Evolutionary conservation across 2,329 filamentous ascomycete genomes (phyloP), one percentile per base, ranked within the genome.

Genomic region (Pseudopyrenochaeta lycopersici): DNA sequence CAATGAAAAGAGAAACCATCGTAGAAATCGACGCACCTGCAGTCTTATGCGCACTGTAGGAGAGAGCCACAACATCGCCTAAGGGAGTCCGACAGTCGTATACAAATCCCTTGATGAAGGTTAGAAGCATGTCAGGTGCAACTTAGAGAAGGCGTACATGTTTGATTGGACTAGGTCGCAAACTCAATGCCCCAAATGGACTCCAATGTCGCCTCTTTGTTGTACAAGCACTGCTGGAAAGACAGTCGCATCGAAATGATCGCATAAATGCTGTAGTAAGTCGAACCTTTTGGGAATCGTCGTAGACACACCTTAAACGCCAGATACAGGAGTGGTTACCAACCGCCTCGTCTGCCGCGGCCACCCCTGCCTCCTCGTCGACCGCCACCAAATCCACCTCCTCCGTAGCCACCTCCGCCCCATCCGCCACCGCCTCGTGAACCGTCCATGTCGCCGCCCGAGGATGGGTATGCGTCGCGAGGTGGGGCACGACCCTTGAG

Each of bases 401-500:
- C 56, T 11, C 61, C 63, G 18, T 51, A 54, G 17, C 64, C 61
- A 38, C 64, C 62, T 31, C 60, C 59, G 23, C 67, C 62, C 21
- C 66, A 56, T 42, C 66, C 65, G 20, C 64, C 65, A 23, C 65
- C 63, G 39, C 71, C 68, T 48, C 65, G 62, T 36, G 55, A 42
- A 23, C 67, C 67, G 46, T 67, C 61, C 46, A 61, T 54, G 50
- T 71, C 64, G 46, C 69, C 67, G 48, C 56, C 53, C 7, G 60
- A 49, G 18, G 58, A 47, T 36, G 60, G 43, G 46, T 68, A 67
- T 7, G 53, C 52, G 54, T 75, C 67, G 64, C 85, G 82, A 15
- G 85, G 87, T 35, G 86, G 85, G 42, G 83, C 81, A 23, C 90
- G 82, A 1, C 89, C 89, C 72, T 92, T 90, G 77, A 97, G 83